Evolutionary conservation across 2,329 filamentous ascomycete genomes (phyloP), one percentile per base, ranked within the genome.

Genomic region (Cryphonectria japonica): DNA sequence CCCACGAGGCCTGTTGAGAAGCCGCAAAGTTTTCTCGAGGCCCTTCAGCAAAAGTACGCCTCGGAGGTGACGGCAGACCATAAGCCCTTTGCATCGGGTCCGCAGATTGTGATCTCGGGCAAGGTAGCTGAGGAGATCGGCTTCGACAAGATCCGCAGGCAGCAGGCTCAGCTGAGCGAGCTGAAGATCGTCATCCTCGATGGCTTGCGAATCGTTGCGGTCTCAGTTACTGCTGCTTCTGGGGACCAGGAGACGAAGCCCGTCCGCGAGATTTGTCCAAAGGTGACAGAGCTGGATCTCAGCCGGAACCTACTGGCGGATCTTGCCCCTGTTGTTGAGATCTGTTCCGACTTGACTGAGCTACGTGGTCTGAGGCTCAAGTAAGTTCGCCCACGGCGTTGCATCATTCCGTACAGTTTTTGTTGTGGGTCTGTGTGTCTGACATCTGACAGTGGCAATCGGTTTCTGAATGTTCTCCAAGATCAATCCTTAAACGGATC

Each of bases 81-180:
- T 63, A 67, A 71, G 63, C 73, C 72, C 68, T 69, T 78, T 37
- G 74, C 72, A 19, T 77, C 82, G 16, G 79, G 82, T 9, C 84
- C 85, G 66, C 85, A 88, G 65, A 92, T 97, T 73, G 82, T 85
- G 69, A 91, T 85, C 86, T 97, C 85, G 82, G 93, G 81, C 52
- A 98, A 98, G 81, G 88, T 95, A 26, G 95, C 93, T 6, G 92
- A 98, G 82, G 95, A 98, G 82, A 89, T 98, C 46, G 96, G 96
- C 41, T 98, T 98, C 76, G 94, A 97, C 75, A 98, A 98, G 84
- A 93, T 98, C 75, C 89, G 92, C 60, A 87, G 87, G 75, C 89
- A 95, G 80, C 90, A 97, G 77, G 92, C 94, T 75, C 85, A 92
- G 77, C 84, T 98, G 43, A 85, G 91, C 69, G 93, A 96, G 76